Evolutionary conservation across 345 rosid species (phyloP).

Genomic region (Aurinia saxatilis): DNA sequence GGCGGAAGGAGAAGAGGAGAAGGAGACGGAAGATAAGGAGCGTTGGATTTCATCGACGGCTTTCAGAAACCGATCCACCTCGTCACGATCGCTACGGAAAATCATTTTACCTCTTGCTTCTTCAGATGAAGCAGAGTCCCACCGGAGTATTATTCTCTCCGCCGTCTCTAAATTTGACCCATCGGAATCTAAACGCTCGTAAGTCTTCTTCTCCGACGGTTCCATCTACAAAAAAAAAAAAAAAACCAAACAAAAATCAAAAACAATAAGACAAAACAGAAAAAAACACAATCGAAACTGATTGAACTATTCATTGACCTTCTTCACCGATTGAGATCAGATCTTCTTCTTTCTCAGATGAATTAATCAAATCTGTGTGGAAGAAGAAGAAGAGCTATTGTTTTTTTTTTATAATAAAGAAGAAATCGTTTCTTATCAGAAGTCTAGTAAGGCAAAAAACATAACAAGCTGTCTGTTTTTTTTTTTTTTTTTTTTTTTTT

Average conservation of each 20-base stretch:
- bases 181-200: constrained; percentile 6
- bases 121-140: constrained; percentile 83
- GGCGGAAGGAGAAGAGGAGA: constrained; percentile 31
- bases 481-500: neutral
- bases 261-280: neutral
- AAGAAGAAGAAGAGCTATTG: neutral
- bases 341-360: neutral
- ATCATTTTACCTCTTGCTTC: constrained; percentile 81
- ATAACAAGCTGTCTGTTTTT: constrained; percentile 12
- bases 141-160: constrained; percentile 65
- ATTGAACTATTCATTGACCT: neutral
- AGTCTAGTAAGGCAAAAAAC: constrained; percentile 19
- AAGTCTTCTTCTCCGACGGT: constrained; percentile 9
- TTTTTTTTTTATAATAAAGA: neutral
- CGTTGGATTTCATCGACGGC: constrained; percentile 91
- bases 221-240: constrained; percentile 15
- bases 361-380: neutral
- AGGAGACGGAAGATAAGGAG: constrained; percentile 31
- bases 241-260: neutral
- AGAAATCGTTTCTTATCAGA: constrained; percentile 3
- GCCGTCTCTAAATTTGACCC: constrained; percentile 44
- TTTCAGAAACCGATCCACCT: constrained; percentile 68
- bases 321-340: neutral
- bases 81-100: constrained; percentile 67
- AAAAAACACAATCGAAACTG: neutral